Evolutionary conservation across 495 filamentous ascomycete genomes (phyloP), one percentile per base, ranked within the genome.

Genomic region (Parmelia sp.): DNA sequence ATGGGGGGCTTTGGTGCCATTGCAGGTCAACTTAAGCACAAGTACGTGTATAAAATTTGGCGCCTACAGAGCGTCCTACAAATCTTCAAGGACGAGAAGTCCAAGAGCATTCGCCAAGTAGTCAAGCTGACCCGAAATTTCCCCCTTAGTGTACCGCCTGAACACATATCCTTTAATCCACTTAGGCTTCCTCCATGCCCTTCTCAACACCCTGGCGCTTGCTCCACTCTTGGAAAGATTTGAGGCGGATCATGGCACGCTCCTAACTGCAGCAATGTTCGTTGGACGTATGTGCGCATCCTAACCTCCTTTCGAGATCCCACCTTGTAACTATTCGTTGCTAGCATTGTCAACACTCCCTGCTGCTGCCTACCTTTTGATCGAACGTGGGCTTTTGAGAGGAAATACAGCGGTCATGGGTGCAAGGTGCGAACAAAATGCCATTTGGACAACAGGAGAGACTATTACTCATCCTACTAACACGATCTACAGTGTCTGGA

Each of bases 141-240:
- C 42, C n/a, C 14, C 31, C 53, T 57, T 74, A 96, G 93, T 96
- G 82, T 90, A 97, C 74, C 89, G 94, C 65, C 79, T 92, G 23
- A 97, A 96, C 71, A 95, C 92, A 14, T 98, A 90, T 73, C 92
- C 93, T 3, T 80, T 98, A 60, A 88, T 97, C 62, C 94, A 98
- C 73, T 70, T 81, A 37, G 86, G 86, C 66, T 82, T 93, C 74
- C 79, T 95, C 64, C 94, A 97, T 73, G 77, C 85, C 56, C 67
- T 93, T 36, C 72, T 97, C 69, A 96, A 97, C 74, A 71, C 88
- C 49, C 23, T 96, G 56, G 88, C 91, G 6, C 75, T 97, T 64
- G 85, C 85, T 15, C 94, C 94, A 21, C 77, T 98, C 56, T 72
- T 97, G 67, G 92, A 96, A 74, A 82, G 92, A 56, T 98, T 97